These are phyloP conservation scores for Withania somnifera DNA, from an alignment of 305 asterid genomes.

Conservation along the genomic window DNA sequence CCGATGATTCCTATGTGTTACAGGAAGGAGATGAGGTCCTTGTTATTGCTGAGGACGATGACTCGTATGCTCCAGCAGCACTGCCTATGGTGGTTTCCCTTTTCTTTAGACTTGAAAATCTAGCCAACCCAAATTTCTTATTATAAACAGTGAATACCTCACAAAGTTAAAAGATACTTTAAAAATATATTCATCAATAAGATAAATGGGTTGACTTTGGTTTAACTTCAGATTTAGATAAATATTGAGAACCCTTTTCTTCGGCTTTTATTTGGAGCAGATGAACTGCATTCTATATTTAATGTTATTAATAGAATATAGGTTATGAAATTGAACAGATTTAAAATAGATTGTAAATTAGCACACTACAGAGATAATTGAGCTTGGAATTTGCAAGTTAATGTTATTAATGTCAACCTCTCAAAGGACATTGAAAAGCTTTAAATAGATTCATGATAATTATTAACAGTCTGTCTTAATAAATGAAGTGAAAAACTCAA, in stretches of 20 bases:
- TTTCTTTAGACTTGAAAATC: conserved; percentile 5
- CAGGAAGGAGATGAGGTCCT: conserved; percentile 89
- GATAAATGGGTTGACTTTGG: background rate
- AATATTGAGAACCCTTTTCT: background rate
- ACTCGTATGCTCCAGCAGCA: conserved; percentile 65
- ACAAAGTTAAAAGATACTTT: background rate
- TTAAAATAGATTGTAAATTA: background rate
- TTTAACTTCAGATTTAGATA: background rate
- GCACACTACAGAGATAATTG: background rate
- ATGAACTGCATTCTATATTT: background rate
- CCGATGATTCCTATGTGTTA: conserved; percentile 65
- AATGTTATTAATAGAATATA: background rate
- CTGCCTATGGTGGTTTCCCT: conserved; percentile 66
- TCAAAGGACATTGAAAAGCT: background rate
- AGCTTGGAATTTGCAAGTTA: background rate
- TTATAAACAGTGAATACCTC: background rate
- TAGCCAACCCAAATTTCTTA: background rate
- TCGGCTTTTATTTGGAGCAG: background rate
- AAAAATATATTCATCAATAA: background rate
- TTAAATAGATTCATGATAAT: background rate
- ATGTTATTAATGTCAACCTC: background rate
- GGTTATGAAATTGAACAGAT: background rate
- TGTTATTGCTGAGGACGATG: conserved; percentile 93
- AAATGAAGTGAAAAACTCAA: background rate
- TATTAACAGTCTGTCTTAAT: background rate